Evolutionary conservation across 257 asterid genomes (phyloP), one percentile per base, ranked within the genome.

Genomic region (Solanum peruvianum): DNA sequence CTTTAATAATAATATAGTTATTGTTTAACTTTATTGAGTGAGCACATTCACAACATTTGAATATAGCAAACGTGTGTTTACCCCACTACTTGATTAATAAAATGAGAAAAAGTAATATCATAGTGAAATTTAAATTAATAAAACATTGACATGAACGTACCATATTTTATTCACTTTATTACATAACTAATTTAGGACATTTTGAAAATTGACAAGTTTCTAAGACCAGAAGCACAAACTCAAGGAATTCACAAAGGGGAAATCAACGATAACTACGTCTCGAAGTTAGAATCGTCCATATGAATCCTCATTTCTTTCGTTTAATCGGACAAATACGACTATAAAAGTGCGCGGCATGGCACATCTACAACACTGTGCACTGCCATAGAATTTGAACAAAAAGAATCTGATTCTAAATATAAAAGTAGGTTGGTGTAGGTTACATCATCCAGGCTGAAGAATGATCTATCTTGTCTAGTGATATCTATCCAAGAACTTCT

Each of bases 401-500:
- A 80, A 27, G 39, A 80, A 80, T 29, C 27, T 47, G 85, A 47
- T 29, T 47, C 41, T 80, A 16, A 80, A 47, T 45, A 16, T 47
- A 80, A 73, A 73, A 45, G 85, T 80, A 80, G 69, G 45, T 80
- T 80, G 85, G 20, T 47, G 85, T 47, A 47, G 23, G 29, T 80
- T 80, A 41, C 44, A 47, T 80, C 27, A 20, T 29, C 44, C 85
- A 47, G 67, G 16, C 29, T 80, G 85, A 80, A 33, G 29, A 80
- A 49, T 49, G 44, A 29, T 29, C 10, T 7, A 18, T 29, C 39
- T 47, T 47, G 85, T 18, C 44, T 16, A 89, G 64, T 82, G 72
- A 13, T 90, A 90, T 69, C 93, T 88, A 11, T 92, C 94, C 37
- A 92, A 87, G 78, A 92, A 92, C 89, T 91, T 92, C 91, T 92